Evolutionary conservation across 148 eudicot genomes (phyloP).

Genomic region (Fagopyrum tataricum): DNA sequence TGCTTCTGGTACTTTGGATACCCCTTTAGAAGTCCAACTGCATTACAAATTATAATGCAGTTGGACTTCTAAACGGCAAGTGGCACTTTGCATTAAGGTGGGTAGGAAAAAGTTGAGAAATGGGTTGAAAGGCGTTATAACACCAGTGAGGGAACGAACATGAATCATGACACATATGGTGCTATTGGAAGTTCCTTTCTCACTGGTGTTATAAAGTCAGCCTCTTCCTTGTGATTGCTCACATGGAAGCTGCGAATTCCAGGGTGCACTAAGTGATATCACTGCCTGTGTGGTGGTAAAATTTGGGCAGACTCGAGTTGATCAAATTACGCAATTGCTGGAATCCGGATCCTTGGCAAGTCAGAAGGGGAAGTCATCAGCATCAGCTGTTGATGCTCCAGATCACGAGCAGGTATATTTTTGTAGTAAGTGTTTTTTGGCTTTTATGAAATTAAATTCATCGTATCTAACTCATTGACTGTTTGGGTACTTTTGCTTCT

Average conservation of each 20-base stretch:
- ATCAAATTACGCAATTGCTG: conserved; percentile 69
- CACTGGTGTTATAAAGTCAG: conserved; percentile 33
- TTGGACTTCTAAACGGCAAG: no score
- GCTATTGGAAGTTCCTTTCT: conserved; percentile 18
- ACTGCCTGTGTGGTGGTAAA: conserved; percentile 58
- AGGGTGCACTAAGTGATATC: conserved; percentile 58
- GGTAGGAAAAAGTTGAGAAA: conserved; percentile 12
- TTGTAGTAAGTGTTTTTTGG: not conserved
- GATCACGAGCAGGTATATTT: conserved; percentile 39
- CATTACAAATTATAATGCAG: no score
- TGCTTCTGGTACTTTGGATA: no score
- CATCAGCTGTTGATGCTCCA: conserved; percentile 20
- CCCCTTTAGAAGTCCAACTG: no score
- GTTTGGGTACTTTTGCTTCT: not conserved
- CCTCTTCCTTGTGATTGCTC: conserved; percentile 49
- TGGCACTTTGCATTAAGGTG: not conserved
- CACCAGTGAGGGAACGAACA: conserved; percentile 15
- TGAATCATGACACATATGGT: conserved; percentile 9
- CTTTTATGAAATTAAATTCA: not conserved
- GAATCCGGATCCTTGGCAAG: conserved; percentile 37
- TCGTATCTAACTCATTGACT: not conserved
- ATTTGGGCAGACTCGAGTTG: conserved; percentile 89
- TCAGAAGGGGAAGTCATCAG: conserved; percentile 31
- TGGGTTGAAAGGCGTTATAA: conserved; percentile 26
- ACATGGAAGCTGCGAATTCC: conserved; percentile 51